Evolutionary conservation across 1,284 basidiomycete genomes (phyloP).

Genomic region (Cystobasidiaceae sp.): DNA sequence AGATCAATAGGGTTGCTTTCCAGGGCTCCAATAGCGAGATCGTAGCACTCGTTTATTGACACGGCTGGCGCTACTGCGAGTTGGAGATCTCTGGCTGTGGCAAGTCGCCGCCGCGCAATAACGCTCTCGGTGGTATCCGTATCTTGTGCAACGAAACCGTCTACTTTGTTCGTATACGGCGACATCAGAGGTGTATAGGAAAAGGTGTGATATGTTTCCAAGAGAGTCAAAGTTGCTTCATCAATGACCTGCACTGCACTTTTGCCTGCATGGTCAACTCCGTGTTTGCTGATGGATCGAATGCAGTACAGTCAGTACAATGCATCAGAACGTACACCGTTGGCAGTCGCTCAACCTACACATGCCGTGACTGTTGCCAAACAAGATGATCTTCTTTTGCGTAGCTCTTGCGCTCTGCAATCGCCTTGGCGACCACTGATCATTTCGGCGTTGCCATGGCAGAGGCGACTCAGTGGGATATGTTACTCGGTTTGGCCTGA

Average conservation of each 20-base stretch:
- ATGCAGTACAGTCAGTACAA: not conserved
- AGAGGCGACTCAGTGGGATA: no score
- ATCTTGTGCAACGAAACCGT: conserved; percentile 36
- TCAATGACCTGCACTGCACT: not conserved
- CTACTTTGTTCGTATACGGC: not conserved
- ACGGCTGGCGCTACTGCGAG: conserved; percentile 33
- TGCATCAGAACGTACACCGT: no score
- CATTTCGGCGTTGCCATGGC: no score
- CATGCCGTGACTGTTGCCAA: conserved; percentile 3
- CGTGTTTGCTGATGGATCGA: not conserved
- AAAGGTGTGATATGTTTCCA: conserved; percentile 36
- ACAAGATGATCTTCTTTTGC: conserved; percentile 13
- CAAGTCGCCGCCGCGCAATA: conserved; percentile 34
- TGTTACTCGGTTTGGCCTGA: no score
- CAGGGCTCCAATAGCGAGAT: conserved; percentile 21
- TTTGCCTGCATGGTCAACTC: conserved; percentile 1
- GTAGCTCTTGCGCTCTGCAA: not conserved
- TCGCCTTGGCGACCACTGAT: conserved; percentile 2
- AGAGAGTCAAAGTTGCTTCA: conserved; percentile 1
- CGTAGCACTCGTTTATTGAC: conserved; percentile 30
- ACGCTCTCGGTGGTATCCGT: conserved; percentile 37
- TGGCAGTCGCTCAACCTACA: not conserved
- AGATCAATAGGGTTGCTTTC: conserved; percentile 36
- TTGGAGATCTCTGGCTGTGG: conserved; percentile 37
- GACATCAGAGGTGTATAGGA: conserved; percentile 34